Conservation (phyloP, 805 yeast genomes). For the Yamadazyma endophytica region DNA sequence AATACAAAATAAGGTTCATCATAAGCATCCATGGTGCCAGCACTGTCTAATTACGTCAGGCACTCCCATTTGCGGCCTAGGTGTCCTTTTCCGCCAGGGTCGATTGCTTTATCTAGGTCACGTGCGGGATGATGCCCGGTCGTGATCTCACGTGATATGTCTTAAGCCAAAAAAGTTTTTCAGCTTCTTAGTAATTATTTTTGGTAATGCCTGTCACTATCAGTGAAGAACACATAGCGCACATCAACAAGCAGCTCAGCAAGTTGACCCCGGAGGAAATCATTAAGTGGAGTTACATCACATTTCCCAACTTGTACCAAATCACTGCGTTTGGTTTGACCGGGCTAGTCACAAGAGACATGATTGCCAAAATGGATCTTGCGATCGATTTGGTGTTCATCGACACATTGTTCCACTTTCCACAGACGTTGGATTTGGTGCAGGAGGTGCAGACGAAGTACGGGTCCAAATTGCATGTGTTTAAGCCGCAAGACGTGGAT, state of each 20-base stretch:
- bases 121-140: too few relatives aligned
- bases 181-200: not conserved
- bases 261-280: constrained; percentile 59
- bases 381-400: constrained; percentile 71
- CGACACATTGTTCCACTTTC: constrained; percentile 90
- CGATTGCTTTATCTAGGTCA: too few relatives aligned
- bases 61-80: too few relatives aligned
- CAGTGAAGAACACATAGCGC: constrained; percentile 9
- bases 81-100: too few relatives aligned
- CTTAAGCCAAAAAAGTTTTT: too few relatives aligned
- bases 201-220: constrained; percentile 7
- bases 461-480: constrained; percentile 55
- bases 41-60: too few relatives aligned
- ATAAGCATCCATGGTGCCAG: too few relatives aligned
- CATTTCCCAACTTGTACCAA: constrained; percentile 79
- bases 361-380: constrained; percentile 48
- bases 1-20: too few relatives aligned
- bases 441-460: constrained; percentile 55
- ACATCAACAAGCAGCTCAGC: constrained; percentile 9
- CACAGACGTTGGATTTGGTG: constrained; percentile 83
- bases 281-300: constrained; percentile 75
- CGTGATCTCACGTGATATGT: too few relatives aligned
- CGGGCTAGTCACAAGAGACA: constrained; percentile 84
- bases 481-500: constrained; percentile 55
- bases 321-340: constrained; percentile 95